Evolutionary conservation across 768 basidiomycete genomes (phyloP), one percentile per base, ranked within the genome.

Genomic region (Cystobasidium ongulense): DNA sequence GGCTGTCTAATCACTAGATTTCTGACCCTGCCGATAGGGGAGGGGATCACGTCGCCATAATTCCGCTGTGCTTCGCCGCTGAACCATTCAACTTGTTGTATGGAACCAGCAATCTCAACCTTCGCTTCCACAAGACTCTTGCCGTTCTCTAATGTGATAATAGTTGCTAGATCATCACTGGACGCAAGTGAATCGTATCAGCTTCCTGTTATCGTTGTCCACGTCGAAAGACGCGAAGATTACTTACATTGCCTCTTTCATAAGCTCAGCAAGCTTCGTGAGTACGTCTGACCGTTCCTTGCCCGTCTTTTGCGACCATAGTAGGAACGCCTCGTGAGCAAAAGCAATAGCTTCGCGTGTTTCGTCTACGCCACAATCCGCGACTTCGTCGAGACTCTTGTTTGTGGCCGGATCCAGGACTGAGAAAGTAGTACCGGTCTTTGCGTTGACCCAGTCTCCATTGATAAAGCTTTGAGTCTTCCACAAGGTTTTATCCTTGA

Each of bases 1-100:
- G 95, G 94, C 80, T 99, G 96, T 82, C 95, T 95, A 76, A 98
- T 88, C 8, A 90, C 89, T 31, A 97, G 81, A 80, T 94, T 94
- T 59, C 95, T 88, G 8, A 87, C 81, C 61, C 85, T 85, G 1
- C 87, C 83, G 36, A 88, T 80, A 1, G 89, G 80, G 3, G 89
- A 89, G 0, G 96, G 95, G 54, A 98, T 87, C 17, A 89, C 87
- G 81, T 94, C 91, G 80, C 96, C 96, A 79, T 97, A 95, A 27
- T 88, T 89, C 39, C 96, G 86, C 41, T 96, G 86, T 31, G 92
- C 93, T 80, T 98, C 95, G 78, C 88, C 95, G 31, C 92, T 92
- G 90, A 81, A 77, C 62, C 62, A 63, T 36, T 63, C 62, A 5
- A 63, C 62, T 23, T 63, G 62, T 31, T 63, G 62, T 29, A 63